Evolutionary conservation across 2,329 filamentous ascomycete species (phyloP).

Genomic region (Calonectria pteridis): DNA sequence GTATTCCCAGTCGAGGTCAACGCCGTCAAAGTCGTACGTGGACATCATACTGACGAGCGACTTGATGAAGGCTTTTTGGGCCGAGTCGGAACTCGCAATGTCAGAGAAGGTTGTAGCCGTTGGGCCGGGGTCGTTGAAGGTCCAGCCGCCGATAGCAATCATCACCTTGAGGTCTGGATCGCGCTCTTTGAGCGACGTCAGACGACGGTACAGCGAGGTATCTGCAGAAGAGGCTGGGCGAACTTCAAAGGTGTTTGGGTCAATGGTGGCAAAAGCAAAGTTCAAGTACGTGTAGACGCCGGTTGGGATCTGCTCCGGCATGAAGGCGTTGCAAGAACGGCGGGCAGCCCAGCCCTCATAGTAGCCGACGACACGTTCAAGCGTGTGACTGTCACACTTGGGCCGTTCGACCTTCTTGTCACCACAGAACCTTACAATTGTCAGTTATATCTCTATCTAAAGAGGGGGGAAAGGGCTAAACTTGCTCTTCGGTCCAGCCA

Average conservation of each 20-base stretch:
- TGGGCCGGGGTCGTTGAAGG: constrained; percentile 52
- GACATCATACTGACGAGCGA: constrained; percentile 24
- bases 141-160: constrained; percentile 58
- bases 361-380: constrained; percentile 29
- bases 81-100: constrained; percentile 22
- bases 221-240: not conserved
- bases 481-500: constrained; percentile 17
- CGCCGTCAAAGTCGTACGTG: constrained; percentile 42
- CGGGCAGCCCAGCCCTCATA: constrained; percentile 16
- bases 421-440: not conserved
- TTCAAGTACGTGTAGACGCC: constrained; percentile 26
- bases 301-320: constrained; percentile 19
- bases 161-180: constrained; percentile 49
- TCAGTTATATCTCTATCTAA: too few relatives aligned
- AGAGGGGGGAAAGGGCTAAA: too few relatives aligned
- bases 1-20: constrained; percentile 24
- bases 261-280: constrained; percentile 29
- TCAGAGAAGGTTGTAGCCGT: constrained; percentile 42
- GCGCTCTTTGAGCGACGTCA: constrained; percentile 43
- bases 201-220: not conserved
- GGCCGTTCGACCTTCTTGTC: too few relatives aligned
- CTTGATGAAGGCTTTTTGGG: constrained; percentile 51
- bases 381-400: too few relatives aligned
- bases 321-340: constrained; percentile 16
- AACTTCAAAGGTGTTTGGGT: not conserved